Evolutionary conservation across 192 early-diverging fungal genomes (phyloP).

Genomic region (Backusella circina): DNA sequence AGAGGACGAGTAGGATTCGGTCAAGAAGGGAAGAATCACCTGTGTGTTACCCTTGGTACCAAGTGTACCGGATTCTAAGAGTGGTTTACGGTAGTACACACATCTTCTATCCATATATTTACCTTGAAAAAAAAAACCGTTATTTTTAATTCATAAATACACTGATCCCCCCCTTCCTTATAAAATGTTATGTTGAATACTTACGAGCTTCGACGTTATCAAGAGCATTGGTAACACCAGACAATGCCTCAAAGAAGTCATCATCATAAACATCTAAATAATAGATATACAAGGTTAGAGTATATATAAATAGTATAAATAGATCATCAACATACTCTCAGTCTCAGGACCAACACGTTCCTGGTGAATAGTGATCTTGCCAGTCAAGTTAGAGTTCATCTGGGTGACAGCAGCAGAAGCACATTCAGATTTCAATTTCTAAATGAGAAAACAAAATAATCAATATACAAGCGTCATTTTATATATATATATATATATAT

Average conservation of each 20-base stretch:
- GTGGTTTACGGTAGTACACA: constrained; percentile 92
- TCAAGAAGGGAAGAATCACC: constrained; percentile 92
- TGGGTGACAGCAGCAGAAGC: constrained; percentile 81
- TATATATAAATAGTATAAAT: not conserved
- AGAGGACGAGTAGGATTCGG: constrained; percentile 98
- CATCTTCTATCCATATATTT: constrained; percentile 95
- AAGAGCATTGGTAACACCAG: constrained; percentile 96
- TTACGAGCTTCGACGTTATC: constrained; percentile 97
- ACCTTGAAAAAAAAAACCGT: constrained; percentile 17
- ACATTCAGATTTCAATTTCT: constrained; percentile 90
- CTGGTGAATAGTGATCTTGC: constrained; percentile 72
- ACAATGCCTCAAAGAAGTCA: constrained; percentile 82
- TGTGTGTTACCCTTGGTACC: constrained; percentile 99
- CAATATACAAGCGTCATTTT: not conserved
- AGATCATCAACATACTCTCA: constrained; percentile 47
- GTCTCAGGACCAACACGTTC: constrained; percentile 96
- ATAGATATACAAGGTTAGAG: not conserved
- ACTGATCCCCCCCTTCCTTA: not conserved
- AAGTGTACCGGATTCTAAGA: constrained; percentile 96
- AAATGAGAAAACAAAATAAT: not conserved
- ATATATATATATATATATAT: not conserved
- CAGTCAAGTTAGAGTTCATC: constrained; percentile 88
- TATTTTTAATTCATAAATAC: not conserved
- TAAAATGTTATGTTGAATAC: not conserved
- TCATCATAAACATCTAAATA: constrained; percentile 75